Conservation (phyloP, 768 basidiomycete species). For the Suillus paluster region DNA sequence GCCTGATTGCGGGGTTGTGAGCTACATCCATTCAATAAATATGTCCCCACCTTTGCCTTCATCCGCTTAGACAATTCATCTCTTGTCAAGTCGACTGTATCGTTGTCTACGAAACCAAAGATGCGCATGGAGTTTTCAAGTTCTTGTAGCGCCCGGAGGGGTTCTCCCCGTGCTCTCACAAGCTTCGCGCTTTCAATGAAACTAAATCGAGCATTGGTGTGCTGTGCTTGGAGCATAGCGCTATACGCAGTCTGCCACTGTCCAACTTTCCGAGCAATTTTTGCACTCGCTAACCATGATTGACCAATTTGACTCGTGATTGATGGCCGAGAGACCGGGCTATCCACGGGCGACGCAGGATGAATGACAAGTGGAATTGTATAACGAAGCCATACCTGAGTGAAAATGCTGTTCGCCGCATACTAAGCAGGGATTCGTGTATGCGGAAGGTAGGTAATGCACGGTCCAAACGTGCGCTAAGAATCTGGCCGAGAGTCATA, state of each 20-base stretch:
- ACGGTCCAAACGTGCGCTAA: conserved; percentile 70
- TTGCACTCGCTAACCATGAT: conserved; percentile 93
- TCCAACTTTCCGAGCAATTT: conserved; percentile 93
- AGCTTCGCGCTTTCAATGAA: conserved; percentile 94
- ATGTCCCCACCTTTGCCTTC: conserved; percentile 68
- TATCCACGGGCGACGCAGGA: background rate
- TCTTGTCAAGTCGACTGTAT: conserved; percentile 59
- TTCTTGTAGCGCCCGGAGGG: conserved; percentile 84
- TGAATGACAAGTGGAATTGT: background rate
- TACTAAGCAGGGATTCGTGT: conserved; percentile 87
- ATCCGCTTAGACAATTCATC: conserved; percentile 55
- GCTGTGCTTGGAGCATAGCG: conserved; percentile 88
- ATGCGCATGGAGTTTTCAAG: conserved; percentile 74
- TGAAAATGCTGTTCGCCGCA: conserved; percentile 84
- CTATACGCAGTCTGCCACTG: conserved; percentile 98
- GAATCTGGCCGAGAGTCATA: conserved; percentile 37
- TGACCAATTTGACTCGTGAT: conserved; percentile 70
- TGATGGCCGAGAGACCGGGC: conserved; percentile 34
- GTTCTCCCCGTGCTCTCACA: conserved; percentile 76
- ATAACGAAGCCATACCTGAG: conserved; percentile 50
- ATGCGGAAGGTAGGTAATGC: conserved; percentile 88
- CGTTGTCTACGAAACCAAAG: conserved; percentile 47
- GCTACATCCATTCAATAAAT: conserved; percentile 2
- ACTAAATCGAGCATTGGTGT: conserved; percentile 68
- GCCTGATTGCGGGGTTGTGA: conserved; percentile 49